Evolutionary conservation across 2,329 filamentous ascomycete genomes (phyloP).

Genomic region (Penicillium digitatum): DNA sequence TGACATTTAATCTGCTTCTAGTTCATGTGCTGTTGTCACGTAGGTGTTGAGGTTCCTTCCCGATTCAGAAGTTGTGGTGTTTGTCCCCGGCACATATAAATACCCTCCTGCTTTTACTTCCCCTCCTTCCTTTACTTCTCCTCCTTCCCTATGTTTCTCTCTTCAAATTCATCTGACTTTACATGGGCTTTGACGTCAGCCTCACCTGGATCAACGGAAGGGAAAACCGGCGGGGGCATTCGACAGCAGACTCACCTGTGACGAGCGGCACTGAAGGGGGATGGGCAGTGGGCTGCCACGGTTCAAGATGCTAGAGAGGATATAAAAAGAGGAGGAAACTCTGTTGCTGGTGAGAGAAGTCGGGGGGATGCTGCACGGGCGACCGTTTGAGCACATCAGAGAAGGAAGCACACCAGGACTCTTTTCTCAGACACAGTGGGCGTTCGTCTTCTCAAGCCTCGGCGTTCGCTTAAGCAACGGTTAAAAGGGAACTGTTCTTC

Average conservation of each 20-base stretch:
- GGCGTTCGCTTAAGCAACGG: conserved; percentile 4
- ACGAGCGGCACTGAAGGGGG: background rate
- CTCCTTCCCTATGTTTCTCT: background rate
- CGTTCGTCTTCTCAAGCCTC: conserved; percentile 8
- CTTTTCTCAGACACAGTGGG: conserved; percentile 9
- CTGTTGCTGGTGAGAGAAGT: conserved; percentile 1
- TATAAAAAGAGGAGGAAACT: background rate
- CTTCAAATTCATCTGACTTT: background rate
- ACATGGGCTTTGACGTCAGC: background rate
- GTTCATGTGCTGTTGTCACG: background rate
- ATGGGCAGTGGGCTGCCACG: background rate
- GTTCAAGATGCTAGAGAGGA: background rate
- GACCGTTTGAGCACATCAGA: conserved; percentile 3
- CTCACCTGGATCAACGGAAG: background rate
- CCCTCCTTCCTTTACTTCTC: background rate
- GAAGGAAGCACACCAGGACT: conserved; percentile 1
- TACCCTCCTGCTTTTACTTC: background rate
- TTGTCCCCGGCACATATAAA: background rate
- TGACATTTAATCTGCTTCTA: too few species aligned
- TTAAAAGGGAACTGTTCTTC: background rate
- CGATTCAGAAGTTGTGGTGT: background rate
- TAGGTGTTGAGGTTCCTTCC: background rate
- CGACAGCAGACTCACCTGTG: background rate
- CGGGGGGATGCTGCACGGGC: conserved; percentile 1
- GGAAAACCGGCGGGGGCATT: background rate